Conservation (phyloP, 176 grass and related monocot species). For the Avena atlantica region DNA sequence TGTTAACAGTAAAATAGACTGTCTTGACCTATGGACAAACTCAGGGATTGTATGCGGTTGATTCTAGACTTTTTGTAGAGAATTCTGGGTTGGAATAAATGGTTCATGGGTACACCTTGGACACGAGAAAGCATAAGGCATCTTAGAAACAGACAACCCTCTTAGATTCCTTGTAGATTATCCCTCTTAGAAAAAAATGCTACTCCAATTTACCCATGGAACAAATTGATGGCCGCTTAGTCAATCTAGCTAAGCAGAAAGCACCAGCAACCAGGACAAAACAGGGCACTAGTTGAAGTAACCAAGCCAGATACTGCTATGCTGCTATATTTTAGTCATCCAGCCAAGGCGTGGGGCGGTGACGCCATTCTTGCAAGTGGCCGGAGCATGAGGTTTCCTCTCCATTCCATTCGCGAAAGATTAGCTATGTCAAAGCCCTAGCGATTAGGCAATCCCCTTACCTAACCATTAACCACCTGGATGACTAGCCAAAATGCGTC, state of each 20-base stretch:
- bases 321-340: slow-evolving; percentile 34
- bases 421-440: slow-evolving; percentile 35
- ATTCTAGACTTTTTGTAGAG: not conserved
- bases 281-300: slow-evolving; percentile 5
- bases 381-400: not conserved
- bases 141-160: not conserved
- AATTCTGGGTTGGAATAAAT: not conserved
- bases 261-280: slow-evolving; percentile 12
- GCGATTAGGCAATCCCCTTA: slow-evolving; percentile 8
- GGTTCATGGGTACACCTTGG: not conserved
- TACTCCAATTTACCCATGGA: not conserved
- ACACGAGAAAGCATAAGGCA: not conserved
- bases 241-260: slow-evolving; percentile 25
- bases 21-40: not conserved
- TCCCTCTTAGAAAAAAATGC: not conserved
- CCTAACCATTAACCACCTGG: slow-evolving; percentile 17
- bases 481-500: not conserved
- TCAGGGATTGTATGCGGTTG: not conserved
- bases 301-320: not conserved
- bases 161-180: not conserved
- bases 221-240: slow-evolving; percentile 14
- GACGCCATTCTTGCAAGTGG: slow-evolving; percentile 36
- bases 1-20: not conserved
- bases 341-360: slow-evolving; percentile 20
- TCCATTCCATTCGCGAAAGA: not conserved